Conservation (phyloP, 2,329 filamentous ascomycete species). For the Leptographium flavum region DNA sequence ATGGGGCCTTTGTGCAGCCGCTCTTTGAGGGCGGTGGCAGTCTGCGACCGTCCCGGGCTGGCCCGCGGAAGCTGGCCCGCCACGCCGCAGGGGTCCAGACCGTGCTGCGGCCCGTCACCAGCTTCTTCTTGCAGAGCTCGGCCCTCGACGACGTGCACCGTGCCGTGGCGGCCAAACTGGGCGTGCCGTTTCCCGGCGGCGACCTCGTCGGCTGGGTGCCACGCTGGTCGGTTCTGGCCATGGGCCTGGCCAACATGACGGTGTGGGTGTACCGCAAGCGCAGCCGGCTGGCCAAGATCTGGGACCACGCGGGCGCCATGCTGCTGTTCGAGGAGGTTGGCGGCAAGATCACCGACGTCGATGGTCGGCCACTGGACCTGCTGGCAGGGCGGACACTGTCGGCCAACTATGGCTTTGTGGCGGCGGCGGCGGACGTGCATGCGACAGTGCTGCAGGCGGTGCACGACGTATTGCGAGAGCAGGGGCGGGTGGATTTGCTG, state of each 20-base stretch:
- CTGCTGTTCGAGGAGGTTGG: conserved; percentile 42
- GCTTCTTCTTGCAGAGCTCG: conserved; percentile 30
- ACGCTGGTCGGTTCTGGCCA: conserved; percentile 36
- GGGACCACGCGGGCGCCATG: conserved; percentile 48
- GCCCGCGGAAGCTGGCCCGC: conserved; percentile 18
- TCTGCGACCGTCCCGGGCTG: not conserved
- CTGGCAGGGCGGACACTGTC: conserved; percentile 31
- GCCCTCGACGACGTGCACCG: conserved; percentile 33
- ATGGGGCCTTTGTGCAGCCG: conserved; percentile 33
- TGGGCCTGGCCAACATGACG: conserved; percentile 37
- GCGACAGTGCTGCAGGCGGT: conserved; percentile 23
- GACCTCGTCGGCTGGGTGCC: conserved; percentile 44
- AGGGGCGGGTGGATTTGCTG: conserved; percentile 7
- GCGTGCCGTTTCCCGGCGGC: conserved; percentile 28
- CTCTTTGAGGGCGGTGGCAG: conserved; percentile 13
- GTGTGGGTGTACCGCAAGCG: conserved; percentile 40
- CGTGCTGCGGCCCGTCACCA: conserved; percentile 30
- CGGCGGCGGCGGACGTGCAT: conserved; percentile 31
- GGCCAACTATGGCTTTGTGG: conserved; percentile 41
- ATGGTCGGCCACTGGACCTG: conserved; percentile 36
- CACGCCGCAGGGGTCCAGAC: conserved; percentile 13
- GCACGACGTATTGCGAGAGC: conserved; percentile 7
- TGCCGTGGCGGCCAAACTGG: conserved; percentile 26
- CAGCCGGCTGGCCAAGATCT: conserved; percentile 36
- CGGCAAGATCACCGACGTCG: conserved; percentile 38